phyloP scores from a whole-genome alignment of 306 rosid species.

The Phaseolus lunatus region DNA sequence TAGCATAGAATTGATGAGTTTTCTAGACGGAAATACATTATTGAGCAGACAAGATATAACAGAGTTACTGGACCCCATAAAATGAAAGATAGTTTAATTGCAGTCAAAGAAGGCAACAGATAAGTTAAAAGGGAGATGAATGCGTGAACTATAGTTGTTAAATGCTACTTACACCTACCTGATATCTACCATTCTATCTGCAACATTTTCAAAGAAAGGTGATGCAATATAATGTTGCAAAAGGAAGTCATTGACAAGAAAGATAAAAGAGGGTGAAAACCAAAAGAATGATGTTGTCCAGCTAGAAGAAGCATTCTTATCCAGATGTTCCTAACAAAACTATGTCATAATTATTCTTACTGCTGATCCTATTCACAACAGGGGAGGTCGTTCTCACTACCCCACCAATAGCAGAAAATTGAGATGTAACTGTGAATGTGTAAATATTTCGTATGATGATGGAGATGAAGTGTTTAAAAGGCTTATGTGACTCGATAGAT shows the following conservation, averaged over 20 bases:
- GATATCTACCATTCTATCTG: slow-evolving; percentile 28
- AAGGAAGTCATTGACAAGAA: neutral
- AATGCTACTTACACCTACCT: slow-evolving; percentile 30
- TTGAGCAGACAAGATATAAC: neutral
- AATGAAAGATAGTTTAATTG: neutral
- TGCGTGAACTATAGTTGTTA: neutral
- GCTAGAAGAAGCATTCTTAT: neutral
- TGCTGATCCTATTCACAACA: slow-evolving; percentile 1
- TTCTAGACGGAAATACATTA: neutral
- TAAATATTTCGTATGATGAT: neutral
- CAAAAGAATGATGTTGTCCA: neutral
- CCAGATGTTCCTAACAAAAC: neutral
- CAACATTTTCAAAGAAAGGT: slow-evolving; percentile 5
- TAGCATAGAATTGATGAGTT: neutral
- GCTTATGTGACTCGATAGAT: neutral
- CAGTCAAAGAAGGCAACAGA: slow-evolving; percentile 38
- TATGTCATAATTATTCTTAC: neutral
- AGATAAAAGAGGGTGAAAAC: neutral
- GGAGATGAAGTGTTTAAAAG: neutral
- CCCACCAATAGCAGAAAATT: neutral
- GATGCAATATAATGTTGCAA: neutral
- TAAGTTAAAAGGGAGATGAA: neutral
- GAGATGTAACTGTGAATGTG: neutral
- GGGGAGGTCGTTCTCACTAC: neutral
- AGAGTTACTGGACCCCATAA: neutral